These are phyloP conservation scores for Fraxinus ornus DNA, from an alignment of 305 asterid species.

Conservation along the genomic window DNA sequence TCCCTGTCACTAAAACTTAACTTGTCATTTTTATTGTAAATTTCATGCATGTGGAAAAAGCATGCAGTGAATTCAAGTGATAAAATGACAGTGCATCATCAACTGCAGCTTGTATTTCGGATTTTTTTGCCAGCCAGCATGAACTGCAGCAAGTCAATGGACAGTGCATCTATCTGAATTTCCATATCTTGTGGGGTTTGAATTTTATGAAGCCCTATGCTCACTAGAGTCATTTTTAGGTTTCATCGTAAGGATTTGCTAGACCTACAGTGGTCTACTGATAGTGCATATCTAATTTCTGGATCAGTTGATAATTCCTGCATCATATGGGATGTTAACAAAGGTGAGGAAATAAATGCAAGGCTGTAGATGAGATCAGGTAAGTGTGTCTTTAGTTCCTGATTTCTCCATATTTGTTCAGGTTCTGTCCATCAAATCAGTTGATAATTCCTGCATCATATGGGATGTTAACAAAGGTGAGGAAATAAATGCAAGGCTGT, in stretches of 20 bases:
- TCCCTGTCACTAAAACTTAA: background rate
- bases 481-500: slow-evolving; percentile 5
- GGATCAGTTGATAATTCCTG: slow-evolving; percentile 97
- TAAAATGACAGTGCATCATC: background rate
- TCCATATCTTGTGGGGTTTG: background rate
- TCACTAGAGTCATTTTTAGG: slow-evolving; percentile 43
- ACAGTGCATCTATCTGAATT: background rate
- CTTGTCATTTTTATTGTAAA: background rate
- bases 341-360: slow-evolving; percentile 45
- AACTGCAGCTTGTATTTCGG: background rate
- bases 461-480: slow-evolving; percentile 88
- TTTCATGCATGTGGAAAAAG: background rate
- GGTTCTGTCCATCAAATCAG: slow-evolving; percentile 88
- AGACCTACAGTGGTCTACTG: slow-evolving; percentile 88
- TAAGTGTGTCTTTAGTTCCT: background rate
- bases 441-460: no score
- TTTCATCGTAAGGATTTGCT: slow-evolving; percentile 93
- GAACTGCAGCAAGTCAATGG: background rate
- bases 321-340: slow-evolving; percentile 86
- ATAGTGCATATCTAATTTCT: slow-evolving; percentile 73
- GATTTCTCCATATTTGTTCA: slow-evolving; percentile 30
- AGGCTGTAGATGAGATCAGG: background rate
- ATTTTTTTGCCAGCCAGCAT: background rate
- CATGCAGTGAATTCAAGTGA: background rate
- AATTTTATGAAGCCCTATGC: background rate